Evolutionary conservation across 257 asterid genomes (phyloP).

Genomic region (Solanum phureja): DNA sequence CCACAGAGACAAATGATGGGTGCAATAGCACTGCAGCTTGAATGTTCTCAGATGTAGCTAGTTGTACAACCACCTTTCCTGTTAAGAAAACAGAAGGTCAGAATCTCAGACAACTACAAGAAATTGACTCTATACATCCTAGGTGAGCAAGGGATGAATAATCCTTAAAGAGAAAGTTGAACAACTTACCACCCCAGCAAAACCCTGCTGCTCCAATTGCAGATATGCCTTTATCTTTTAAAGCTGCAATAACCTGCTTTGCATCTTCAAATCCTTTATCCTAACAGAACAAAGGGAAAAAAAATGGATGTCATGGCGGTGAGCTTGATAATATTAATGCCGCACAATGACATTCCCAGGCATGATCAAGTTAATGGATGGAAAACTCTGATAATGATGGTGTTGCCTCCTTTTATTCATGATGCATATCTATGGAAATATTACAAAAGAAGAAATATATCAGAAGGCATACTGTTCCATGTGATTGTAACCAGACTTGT

Average conservation of each 20-base stretch:
- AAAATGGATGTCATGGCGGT: background rate
- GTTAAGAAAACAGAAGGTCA: background rate
- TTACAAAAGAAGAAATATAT: background rate
- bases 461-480: slow-evolving; percentile 32
- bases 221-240: background rate
- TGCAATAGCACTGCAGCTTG: background rate
- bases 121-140: background rate
- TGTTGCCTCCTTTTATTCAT: background rate
- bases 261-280: background rate
- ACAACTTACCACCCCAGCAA: background rate
- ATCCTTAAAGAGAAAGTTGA: background rate
- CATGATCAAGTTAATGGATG: background rate
- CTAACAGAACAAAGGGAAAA: background rate
- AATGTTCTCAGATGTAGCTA: background rate
- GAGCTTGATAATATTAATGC: background rate
- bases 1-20: background rate
- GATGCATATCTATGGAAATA: background rate
- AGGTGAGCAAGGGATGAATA: background rate
- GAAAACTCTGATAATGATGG: background rate
- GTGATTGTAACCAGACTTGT: slow-evolving; percentile 32
- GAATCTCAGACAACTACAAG: background rate
- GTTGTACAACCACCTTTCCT: background rate
- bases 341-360: background rate
- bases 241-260: background rate
- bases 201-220: background rate